Percentiles rank a stretch among this genome's conserved stretches.
Evolutionary conservation across 768 basidiomycete species (phyloP).

Genomic region (Mycena filopes): DNA sequence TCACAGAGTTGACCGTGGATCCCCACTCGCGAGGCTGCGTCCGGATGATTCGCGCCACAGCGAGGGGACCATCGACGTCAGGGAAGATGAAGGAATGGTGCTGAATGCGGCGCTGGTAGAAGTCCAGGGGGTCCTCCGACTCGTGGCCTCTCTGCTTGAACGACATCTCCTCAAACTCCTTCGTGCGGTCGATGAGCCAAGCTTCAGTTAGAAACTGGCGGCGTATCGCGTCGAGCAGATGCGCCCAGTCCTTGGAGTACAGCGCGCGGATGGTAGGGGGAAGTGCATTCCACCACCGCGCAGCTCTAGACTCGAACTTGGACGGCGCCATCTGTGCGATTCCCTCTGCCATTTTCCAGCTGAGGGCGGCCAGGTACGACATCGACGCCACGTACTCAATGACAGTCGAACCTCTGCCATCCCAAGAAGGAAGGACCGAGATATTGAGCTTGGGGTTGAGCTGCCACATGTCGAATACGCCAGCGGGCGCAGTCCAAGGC

Average conservation of each 20-base stretch:
- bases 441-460: too few relatives aligned
- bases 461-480: neutral
- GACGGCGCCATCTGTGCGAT: neutral
- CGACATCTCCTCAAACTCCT: constrained; percentile 13
- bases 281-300: constrained; percentile 12
- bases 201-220: too few relatives aligned
- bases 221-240: too few relatives aligned
- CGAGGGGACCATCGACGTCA: neutral
- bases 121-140: constrained; percentile 12
- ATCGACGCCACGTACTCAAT: too few relatives aligned
- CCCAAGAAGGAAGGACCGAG: too few relatives aligned
- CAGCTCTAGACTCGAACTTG: neutral
- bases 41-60: neutral
- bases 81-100: constrained; percentile 8
- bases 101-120: constrained; percentile 14
- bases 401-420: too few relatives aligned
- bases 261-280: too few relatives aligned
- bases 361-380: too few relatives aligned
- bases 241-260: too few relatives aligned
- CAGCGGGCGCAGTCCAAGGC: too few relatives aligned
- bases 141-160: constrained; percentile 11
- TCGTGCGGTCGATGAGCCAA: neutral
- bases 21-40: constrained; percentile 15
- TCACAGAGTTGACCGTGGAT: neutral
- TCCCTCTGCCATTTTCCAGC: too few relatives aligned